Percentiles rank a stretch among this genome's conserved stretches.
Conservation (phyloP, 2,329 filamentous ascomycete species). For the Fusarium floridanum region DNA sequence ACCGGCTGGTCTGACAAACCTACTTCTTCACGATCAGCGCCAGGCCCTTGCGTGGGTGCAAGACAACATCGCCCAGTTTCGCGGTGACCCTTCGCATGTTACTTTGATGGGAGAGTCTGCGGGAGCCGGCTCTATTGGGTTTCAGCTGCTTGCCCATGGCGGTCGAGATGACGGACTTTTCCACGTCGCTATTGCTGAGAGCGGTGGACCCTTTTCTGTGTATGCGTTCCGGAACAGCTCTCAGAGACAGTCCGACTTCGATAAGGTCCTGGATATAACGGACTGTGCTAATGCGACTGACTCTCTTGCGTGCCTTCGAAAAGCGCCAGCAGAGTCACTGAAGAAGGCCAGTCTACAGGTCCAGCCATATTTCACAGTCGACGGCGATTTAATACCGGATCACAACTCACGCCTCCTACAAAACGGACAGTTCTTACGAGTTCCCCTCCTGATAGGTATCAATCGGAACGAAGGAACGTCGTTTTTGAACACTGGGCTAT, state of each 20-base stretch:
- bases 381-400: background rate
- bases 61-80: background rate
- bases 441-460: background rate
- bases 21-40: background rate
- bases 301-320: background rate
- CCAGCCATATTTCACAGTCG: background rate
- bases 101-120: background rate
- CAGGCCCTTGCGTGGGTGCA: background rate
- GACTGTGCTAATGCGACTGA: background rate
- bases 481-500: background rate
- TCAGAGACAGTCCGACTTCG: background rate
- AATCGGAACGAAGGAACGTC: background rate
- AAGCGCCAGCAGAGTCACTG: background rate
- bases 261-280: background rate
- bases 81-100: background rate
- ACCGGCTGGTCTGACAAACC: background rate
- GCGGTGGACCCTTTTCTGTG: background rate
- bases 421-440: background rate
- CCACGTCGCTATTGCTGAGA: background rate
- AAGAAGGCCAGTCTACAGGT: background rate
- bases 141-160: background rate
- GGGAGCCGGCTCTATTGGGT: background rate
- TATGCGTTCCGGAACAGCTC: background rate
- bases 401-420: background rate
- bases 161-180: background rate